Evolutionary conservation across 2,329 filamentous ascomycete species (phyloP), one percentile per base, ranked within the genome.

Genomic region (Proliferodiscus dingleyae): DNA sequence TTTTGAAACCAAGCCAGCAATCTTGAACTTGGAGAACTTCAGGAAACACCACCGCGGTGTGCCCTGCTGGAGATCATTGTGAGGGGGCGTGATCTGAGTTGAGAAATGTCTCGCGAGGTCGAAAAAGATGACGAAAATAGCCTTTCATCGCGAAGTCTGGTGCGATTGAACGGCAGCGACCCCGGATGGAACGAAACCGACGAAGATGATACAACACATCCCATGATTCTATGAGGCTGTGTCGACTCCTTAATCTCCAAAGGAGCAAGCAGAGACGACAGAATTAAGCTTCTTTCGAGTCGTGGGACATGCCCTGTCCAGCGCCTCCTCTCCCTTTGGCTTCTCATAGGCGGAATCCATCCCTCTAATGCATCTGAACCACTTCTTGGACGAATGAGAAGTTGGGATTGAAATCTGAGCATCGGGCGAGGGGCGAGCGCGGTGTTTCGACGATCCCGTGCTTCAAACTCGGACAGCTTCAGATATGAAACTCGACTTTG

Each of bases 391-490:
- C 46, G 50, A 55, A 50, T 45, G 40, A 38, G 30, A 41, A 21
- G 24, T 18, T 26, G 23, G 4, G 26, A 43, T 37, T 36, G 39
- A 30, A 39, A 26, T 28, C 36, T 24, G 32, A 18, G 23, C 11
- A 8, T 37, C 2, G 18, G n/a, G 7, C 11, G 19, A 22, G 18
- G 11, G 34, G 2, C 11, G 9, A 11, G 2, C 19, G n/a, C 2
- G 32, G 18, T 33, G 21, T 24, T 42, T 28, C 13, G 40, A 29
- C 30, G 47, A 49, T 51, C 41, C 32, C 28, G 26, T 34, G 18
- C 37, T 22, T 55, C 50, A 51, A 51, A 55, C 52, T 42, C 38
- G 41, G 26, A 21, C 3, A 49, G 39, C 46, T 38, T 53, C 52
- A 51, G 41, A 26, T 51, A 37, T 49, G 51, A 51, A 54, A 51